Evolutionary conservation across 441 rosid genomes (phyloP), one percentile per base, ranked within the genome.

Genomic region (Pelargonium australe): DNA sequence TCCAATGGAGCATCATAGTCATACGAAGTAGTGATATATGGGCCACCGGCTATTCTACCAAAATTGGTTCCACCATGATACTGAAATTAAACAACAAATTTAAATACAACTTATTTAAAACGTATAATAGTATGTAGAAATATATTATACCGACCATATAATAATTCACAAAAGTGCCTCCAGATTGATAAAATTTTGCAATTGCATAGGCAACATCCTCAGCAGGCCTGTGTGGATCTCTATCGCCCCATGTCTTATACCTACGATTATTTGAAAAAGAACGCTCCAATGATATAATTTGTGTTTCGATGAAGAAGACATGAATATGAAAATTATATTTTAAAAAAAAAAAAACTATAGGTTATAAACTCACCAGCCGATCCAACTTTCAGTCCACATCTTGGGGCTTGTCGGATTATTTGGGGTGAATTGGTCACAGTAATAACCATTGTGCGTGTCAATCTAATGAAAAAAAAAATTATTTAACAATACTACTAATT

Each of bases 31-130:
- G 89, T 86, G 60, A 91, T 82, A 55, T 83, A 87, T 1, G 88
- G 91, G 3, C 93, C 95, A 6, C 96, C 95, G 0, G 90, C 60
- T 0, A 84, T 84, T 68, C 82, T 82, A 13, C 85, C 92, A 76
- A 87, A 92, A 45, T 90, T 90, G 41, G 96, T 92, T 0, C 98
- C 95, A 16, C 98, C 96, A 12, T 90, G 96, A 7, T 90, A 90
- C 97, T 92, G 4, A 28, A 17, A 62, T 10, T 13, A 0, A 68
- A 34, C 9, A 3, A 44, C 2, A 31, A 64, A 57, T 0, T 37
- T 64, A 1, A 7, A 28, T 51, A 11, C 12, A 43, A 4, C 4
- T 9, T 47, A 4, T 1, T 2, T 2, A 20, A 34, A 11, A 25
- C 40, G 1, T 1, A 17, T 43, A 8, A 10, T 0, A 19, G 7